Evolutionary conservation across 2,329 filamentous ascomycete genomes (phyloP), one percentile per base, ranked within the genome.

Genomic region (Alternaria novae-zelandiae): DNA sequence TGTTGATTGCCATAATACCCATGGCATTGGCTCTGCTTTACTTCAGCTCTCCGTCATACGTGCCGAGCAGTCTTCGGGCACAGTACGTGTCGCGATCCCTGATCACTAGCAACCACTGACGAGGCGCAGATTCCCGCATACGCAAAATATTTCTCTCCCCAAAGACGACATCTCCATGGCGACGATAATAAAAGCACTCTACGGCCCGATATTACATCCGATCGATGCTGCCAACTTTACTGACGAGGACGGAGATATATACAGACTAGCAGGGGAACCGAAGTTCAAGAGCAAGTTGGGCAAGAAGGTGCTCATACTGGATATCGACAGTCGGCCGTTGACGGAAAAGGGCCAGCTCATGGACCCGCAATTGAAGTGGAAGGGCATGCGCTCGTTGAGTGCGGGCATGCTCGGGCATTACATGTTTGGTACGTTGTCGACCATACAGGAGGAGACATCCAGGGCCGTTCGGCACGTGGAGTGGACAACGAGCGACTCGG

Each of bases 331-430:
- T 67, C 69, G 78, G 59, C 74, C 78, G 54, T 67, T 80, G 66
- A 74, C 70, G 2, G 74, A 72, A 11, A 60, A 74, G 23, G 78
- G 77, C 10, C 75, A 80, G 65, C 68, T 80, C 54, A 78, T 80
- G 77, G 75, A 77, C 61, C 49, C 73, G 44, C 67, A 78, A 21
- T 62, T 79, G 49, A 75, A 78, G 53, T 80, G 78, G 78, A 78
- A 79, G 63, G 72, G 72, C 60, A 78, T 79, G 72, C 74, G 76
- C 21, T 71, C 76, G 36, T 71, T 79, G 30, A 76, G 76, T 21
- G 77, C 78, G 13, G 78, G 78, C 49, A 80, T 80, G 78, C 71
- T 80, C 30, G 77, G 75, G 53, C 78, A 80, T 61, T 80, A 78
- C 65, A 78, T 78, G 70, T 80, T 77, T 54, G 76, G 75, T 78